Percentiles rank a stretch among this genome's conserved stretches.
Evolutionary conservation across 2,329 filamentous ascomycete species (phyloP).

Genomic region (Pezicula radicicola): DNA sequence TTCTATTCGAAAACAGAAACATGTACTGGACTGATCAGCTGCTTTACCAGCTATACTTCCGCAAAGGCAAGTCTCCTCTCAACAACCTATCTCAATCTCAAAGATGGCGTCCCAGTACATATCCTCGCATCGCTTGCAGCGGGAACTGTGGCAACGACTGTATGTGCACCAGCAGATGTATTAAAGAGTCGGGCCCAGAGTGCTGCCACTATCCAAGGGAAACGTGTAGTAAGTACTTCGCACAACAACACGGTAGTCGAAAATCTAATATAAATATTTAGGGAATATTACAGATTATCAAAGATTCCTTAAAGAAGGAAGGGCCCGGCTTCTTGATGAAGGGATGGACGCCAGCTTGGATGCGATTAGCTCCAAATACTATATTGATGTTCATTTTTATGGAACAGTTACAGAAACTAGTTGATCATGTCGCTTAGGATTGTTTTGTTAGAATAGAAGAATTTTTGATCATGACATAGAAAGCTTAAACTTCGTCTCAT

Average conservation of each 20-base stretch:
- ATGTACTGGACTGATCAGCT: neutral
- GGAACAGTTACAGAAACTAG: constrained; percentile 38
- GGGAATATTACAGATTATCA: constrained; percentile 32
- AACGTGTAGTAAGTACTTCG: constrained; percentile 6
- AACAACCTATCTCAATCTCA: constrained; percentile 19
- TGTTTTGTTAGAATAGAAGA: no score
- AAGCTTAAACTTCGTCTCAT: no score
- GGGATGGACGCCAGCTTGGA: constrained; percentile 43
- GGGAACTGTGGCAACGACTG: constrained; percentile 43
- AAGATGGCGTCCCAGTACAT: constrained; percentile 39
- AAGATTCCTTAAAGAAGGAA: constrained; percentile 33
- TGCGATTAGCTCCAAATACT: constrained; percentile 41
- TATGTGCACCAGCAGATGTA: constrained; percentile 43
- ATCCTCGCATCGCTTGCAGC: constrained; percentile 36
- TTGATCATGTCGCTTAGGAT: neutral
- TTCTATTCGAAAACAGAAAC: neutral
- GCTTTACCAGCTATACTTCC: neutral
- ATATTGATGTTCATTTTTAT: constrained; percentile 45
- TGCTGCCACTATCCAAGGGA: constrained; percentile 18
- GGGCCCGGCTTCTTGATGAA: constrained; percentile 41
- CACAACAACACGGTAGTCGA: neutral
- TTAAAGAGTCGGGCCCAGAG: constrained; percentile 41
- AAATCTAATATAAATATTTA: constrained; percentile 6
- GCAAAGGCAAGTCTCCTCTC: constrained; percentile 5
- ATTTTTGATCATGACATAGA: no score